phyloP scores from a whole-genome alignment of 2,329 filamentous ascomycete species.

The Hypoxylon sp. region DNA sequence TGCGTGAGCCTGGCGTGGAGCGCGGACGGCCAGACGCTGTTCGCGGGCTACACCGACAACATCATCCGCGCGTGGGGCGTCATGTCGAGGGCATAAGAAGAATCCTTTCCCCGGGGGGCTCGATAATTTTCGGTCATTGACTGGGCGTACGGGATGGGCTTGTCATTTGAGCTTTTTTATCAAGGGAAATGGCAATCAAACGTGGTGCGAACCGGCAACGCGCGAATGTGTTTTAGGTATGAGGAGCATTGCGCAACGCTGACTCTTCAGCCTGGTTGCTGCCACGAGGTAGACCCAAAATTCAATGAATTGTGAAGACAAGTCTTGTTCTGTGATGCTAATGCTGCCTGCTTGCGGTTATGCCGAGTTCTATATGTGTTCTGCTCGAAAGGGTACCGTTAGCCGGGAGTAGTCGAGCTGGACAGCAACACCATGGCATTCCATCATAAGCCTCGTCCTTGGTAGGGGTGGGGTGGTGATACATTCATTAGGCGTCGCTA shows the following conservation, averaged over 20 bases:
- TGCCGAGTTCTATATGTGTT: neutral
- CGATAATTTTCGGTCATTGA: slow-evolving; percentile 44
- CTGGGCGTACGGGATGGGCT: slow-evolving; percentile 46
- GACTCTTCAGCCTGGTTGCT: slow-evolving; percentile 39
- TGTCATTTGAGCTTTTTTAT: slow-evolving; percentile 47
- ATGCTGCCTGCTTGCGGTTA: neutral
- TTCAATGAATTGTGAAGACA: slow-evolving; percentile 44
- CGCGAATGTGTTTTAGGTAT: slow-evolving; percentile 34
- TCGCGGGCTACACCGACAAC: slow-evolving; percentile 99
- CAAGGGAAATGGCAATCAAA: slow-evolving; percentile 44
- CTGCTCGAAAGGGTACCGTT: too few species aligned
- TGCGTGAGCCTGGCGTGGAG: slow-evolving; percentile 97
- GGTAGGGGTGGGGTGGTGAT: too few species aligned
- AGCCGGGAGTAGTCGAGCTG: too few species aligned
- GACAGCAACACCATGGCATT: too few species aligned
- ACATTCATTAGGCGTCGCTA: too few species aligned
- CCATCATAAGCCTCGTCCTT: too few species aligned
- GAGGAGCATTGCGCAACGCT: slow-evolving; percentile 37
- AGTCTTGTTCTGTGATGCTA: slow-evolving; percentile 8
- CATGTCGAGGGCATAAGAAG: slow-evolving; percentile 87
- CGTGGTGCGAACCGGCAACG: slow-evolving; percentile 39
- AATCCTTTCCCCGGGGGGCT: slow-evolving; percentile 34
- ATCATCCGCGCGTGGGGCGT: slow-evolving; percentile 98
- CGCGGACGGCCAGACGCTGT: slow-evolving; percentile 98
- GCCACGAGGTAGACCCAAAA: slow-evolving; percentile 43